Evolutionary conservation across 805 yeast genomes (phyloP), one percentile per base, ranked within the genome.

Genomic region (Cyberlindnera suaveolens): DNA sequence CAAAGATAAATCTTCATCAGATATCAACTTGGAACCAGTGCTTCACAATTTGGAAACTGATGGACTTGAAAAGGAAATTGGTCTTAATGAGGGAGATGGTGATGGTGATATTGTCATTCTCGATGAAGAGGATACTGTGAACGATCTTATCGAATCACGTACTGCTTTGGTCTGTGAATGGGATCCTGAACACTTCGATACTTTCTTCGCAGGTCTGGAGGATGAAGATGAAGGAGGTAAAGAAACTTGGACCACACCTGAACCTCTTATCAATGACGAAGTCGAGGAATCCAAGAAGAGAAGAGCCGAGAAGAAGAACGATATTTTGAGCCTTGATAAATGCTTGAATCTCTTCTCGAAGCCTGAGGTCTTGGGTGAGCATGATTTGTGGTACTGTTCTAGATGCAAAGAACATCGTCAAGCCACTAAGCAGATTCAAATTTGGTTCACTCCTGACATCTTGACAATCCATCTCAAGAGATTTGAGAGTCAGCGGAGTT

Each of bases 301-400:
- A 34, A 54, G 58, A 63, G 53, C 53, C 9, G 51, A 54, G 17
- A 53, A 56, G 36, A 48, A 55, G 4, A 64, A 64, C 39, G 61
- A 70, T 43, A 68, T 70, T 30, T 74, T 82, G 17, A 68, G 85
- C 0, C 69, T 91, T 16, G 75, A 78, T 48, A 91, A 85, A 52
- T 91, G 98, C 58, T 60, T 91, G 37, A 72, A 74, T 17, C 58
- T 78, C 45, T 91, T 91, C 56, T 78, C 95, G 16, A 75, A 77
- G 39, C 82, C 95, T 1, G 99, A 91, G 60, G 78, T 89, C 3
- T 70, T 91, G 36, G 87, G 96, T 13, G 84, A 86, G 39, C 82
- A 87, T 42, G 98, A 91, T 63, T 69, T 88, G 30, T 91, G 98
- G 98, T 90, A 82, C 55, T 91, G 99, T 62, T 95, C 96, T 1